Evolutionary conservation across 306 rosid species (phyloP).

Genomic region (Sicyos baderoa): DNA sequence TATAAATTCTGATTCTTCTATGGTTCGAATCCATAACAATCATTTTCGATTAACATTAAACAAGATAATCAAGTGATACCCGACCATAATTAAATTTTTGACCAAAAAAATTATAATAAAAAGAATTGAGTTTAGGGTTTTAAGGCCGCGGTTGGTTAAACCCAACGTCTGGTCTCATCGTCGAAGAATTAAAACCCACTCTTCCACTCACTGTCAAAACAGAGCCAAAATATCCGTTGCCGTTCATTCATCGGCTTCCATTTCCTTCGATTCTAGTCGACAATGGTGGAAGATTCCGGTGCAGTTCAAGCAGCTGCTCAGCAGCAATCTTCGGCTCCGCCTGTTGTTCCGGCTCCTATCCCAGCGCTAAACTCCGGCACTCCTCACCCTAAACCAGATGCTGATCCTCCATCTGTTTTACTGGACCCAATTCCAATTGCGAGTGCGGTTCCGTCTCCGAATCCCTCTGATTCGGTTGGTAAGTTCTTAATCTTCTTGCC

Average conservation of each 20-base stretch:
- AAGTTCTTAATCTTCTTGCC: neutral
- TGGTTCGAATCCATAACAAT: too few relatives aligned
- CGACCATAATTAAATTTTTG: too few relatives aligned
- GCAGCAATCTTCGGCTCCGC: neutral
- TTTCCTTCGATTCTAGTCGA: neutral
- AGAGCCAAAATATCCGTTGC: neutral
- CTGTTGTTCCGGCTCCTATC: neutral
- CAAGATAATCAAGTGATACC: too few relatives aligned
- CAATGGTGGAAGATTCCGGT: neutral
- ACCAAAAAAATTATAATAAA: too few relatives aligned
- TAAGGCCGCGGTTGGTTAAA: too few relatives aligned
- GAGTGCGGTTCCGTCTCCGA: neutral
- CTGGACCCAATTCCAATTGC: neutral
- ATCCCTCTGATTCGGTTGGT: neutral
- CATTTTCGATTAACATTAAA: too few relatives aligned
- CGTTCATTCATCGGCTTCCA: neutral
- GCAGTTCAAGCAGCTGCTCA: neutral
- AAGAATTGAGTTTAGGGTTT: too few relatives aligned
- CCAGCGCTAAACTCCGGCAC: neutral
- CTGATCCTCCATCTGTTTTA: slow-evolving; percentile 4
- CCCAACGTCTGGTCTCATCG: too few relatives aligned
- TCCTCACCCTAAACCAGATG: neutral
- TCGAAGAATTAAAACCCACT: too few relatives aligned
- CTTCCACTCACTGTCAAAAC: neutral
- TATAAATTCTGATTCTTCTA: too few relatives aligned